These are phyloP conservation scores for Talaromyces wortmannii DNA, from an alignment of 495 filamentous ascomycete genomes.

Conservation along the genomic window DNA sequence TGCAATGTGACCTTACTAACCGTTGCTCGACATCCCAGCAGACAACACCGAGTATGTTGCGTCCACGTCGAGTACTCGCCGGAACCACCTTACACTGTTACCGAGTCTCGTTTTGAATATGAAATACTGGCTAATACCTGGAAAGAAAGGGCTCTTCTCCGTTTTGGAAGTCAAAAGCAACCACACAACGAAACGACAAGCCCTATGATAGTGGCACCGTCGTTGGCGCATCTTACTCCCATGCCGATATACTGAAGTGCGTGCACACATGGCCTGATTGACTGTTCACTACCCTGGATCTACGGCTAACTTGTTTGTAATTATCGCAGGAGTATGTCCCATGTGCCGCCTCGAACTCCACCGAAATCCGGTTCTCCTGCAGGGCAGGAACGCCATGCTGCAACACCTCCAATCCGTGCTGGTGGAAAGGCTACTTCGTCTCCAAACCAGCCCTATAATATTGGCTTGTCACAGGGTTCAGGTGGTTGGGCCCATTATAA, in stretches of 20 bases:
- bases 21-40: conserved; percentile 7
- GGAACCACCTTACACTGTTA: background rate
- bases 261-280: conserved; percentile 31
- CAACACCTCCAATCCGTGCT: conserved; percentile 50
- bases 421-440: conserved; percentile 49
- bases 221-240: conserved; percentile 94
- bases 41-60: conserved; percentile 47
- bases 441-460: conserved; percentile 64
- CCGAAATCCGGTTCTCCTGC: conserved; percentile 34
- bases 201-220: conserved; percentile 65
- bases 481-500: conserved; percentile 68
- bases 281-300: too few species aligned
- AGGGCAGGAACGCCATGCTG: conserved; percentile 23
- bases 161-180: conserved; percentile 72
- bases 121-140: conserved; percentile 16
- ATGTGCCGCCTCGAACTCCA: conserved; percentile 56
- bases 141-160: conserved; percentile 68
- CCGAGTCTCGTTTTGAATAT: background rate
- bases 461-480: conserved; percentile 66
- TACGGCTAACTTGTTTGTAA: conserved; percentile 34
- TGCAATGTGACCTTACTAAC: background rate
- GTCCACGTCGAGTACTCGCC: background rate
- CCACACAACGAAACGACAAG: conserved; percentile 29
- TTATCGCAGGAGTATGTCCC: conserved; percentile 27
- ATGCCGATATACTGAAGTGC: conserved; percentile 87